Base-by-base conservation (phyloP, 345 rosid species). In the Reutealis trisperma region DNA sequence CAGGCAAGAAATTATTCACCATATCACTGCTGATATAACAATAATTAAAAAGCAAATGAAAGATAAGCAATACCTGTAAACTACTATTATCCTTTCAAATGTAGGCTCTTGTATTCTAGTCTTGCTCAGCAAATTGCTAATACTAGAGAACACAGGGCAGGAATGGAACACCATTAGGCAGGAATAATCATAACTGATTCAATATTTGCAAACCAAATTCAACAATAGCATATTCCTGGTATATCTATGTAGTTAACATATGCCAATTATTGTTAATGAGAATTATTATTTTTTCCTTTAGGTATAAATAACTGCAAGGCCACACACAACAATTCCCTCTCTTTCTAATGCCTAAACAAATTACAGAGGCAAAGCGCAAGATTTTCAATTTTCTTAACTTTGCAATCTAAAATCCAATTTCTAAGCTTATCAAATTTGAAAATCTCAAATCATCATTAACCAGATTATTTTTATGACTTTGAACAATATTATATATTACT, bases 41-140 rank as follows among this genome's bases (percentile, higher is more conserved):
- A 27, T 24, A 8, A 11, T 63, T 7, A 30, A 15, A 24, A 69
- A 16, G 12, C 19, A 32, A 25, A 4, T 52, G 22, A 51, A 27
- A 57, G 41, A 27, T 52, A 69, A 57, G 37, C 73, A 73, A 60
- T 82, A 93, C 99, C 99, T 89, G 87, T 96, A 96, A 71, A 96
- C 87, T 73, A 93, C 98, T 65, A 96, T 96, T 34, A 96, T 96
- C 93, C 99, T 89, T 78, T 95, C 97, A 78, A 95, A 93, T 30
- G 99, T 90, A 71, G 99, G 99, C 58, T 95, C 99, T 74, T 95
- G 99, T 82, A 95, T 93, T 13, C 93, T 89, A 72, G 87, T 90
- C 86, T 83, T 90, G 86, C 89, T 83, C 77, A 87, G 80, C 78
- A 95, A 86, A 81, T 86, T 92, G 77, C 82, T 73, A 25, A 90